phyloP scores from a whole-genome alignment of 1,284 basidiomycete species.

The Agroathelia rolfsii region DNA sequence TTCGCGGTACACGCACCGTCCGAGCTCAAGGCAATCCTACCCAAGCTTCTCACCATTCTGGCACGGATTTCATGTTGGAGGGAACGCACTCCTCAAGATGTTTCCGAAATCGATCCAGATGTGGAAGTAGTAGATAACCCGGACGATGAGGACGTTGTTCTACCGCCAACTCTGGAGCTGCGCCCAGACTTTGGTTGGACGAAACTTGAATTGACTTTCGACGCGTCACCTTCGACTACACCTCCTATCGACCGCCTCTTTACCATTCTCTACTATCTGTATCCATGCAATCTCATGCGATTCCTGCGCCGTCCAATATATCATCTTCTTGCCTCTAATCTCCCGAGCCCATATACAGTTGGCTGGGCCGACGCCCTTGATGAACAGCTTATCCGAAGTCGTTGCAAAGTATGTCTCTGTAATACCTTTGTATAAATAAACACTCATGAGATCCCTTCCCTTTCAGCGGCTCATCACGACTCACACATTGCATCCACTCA shows the following conservation, averaged over 20 bases:
- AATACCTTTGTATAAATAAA: constrained; percentile 1
- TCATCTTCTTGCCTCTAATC: constrained; percentile 44
- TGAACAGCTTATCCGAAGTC: constrained; percentile 58
- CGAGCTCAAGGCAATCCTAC: constrained; percentile 46
- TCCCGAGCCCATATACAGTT: constrained; percentile 46
- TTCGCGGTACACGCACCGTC: constrained; percentile 54
- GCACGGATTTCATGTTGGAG: constrained; percentile 67
- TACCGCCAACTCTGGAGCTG: constrained; percentile 24
- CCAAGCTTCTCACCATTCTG: constrained; percentile 52
- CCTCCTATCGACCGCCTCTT: constrained; percentile 59
- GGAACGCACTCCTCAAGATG: constrained; percentile 24
- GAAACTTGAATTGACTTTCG: constrained; percentile 48
- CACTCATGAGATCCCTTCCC: constrained; percentile 9
- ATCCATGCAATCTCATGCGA: constrained; percentile 72
- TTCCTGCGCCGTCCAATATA: constrained; percentile 61
- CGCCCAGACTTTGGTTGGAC: constrained; percentile 54
- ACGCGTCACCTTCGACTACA: constrained; percentile 33
- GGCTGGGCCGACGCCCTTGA: constrained; percentile 63
- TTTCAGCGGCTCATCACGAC: constrained; percentile 58
- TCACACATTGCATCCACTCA: constrained; percentile 64
- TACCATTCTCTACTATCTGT: constrained; percentile 78
- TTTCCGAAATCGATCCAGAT: constrained; percentile 15
- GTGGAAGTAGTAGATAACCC: constrained; percentile 25
- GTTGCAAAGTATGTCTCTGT: constrained; percentile 41
- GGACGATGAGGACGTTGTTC: constrained; percentile 22